A percentile compares a stretch with the other conserved stretches of the same genome.
phyloP scores from a whole-genome alignment of 305 asterid genomes.

The Solanum hybrid region DNA sequence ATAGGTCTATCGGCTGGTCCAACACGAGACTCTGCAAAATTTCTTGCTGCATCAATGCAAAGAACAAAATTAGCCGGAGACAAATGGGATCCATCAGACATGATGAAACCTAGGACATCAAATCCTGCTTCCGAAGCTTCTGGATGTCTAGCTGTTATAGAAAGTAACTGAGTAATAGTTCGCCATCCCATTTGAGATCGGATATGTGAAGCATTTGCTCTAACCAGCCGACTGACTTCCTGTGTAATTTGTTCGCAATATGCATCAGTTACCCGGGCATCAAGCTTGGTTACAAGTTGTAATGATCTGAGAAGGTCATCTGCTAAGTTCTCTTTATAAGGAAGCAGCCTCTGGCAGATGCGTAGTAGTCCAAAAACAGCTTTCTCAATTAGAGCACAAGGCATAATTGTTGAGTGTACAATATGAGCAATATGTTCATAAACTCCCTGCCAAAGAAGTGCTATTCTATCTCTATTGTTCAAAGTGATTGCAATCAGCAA shows the following conservation, averaged over 20 bases:
- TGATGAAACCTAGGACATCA: slow-evolving; percentile 67
- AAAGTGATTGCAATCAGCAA: slow-evolving; percentile 82
- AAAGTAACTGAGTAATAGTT: slow-evolving; percentile 68
- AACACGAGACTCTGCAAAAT: slow-evolving; percentile 91
- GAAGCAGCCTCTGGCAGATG: slow-evolving; percentile 83
- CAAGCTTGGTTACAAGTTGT: slow-evolving; percentile 84
- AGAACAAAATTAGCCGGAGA: slow-evolving; percentile 69
- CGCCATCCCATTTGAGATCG: slow-evolving; percentile 85
- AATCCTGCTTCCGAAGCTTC: slow-evolving; percentile 98
- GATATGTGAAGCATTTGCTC: slow-evolving; percentile 76
- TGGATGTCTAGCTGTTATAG: slow-evolving; percentile 78
- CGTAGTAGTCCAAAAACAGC: slow-evolving; percentile 94
- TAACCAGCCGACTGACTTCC: slow-evolving; percentile 82
- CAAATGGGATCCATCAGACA: slow-evolving; percentile 85
- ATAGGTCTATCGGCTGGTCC: slow-evolving; percentile 80
- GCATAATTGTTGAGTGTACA: slow-evolving; percentile 87
- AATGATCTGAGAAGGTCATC: slow-evolving; percentile 81
- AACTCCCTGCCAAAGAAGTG: slow-evolving; percentile 90
- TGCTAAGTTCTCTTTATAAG: slow-evolving; percentile 84
- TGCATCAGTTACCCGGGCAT: slow-evolving; percentile 88
- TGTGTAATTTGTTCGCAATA: slow-evolving; percentile 95
- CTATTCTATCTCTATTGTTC: slow-evolving; percentile 84
- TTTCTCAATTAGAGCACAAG: slow-evolving; percentile 87
- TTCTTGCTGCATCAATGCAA: slow-evolving; percentile 81
- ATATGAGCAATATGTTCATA: slow-evolving; percentile 86